Conservation (phyloP, 306 rosid species). For the Echinosophora koreensis region DNA sequence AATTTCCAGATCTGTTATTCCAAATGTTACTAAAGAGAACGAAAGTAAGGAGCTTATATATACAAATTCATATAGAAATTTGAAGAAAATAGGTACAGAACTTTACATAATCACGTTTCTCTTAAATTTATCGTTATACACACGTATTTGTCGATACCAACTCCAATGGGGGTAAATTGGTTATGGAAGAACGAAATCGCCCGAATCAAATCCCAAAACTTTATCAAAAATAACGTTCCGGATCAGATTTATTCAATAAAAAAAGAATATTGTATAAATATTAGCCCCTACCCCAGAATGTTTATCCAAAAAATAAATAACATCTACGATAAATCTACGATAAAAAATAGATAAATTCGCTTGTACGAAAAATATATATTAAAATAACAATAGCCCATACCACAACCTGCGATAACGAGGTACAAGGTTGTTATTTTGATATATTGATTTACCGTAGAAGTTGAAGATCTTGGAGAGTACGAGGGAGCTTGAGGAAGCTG, state of each 20-base stretch:
- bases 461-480: conserved; percentile 83
- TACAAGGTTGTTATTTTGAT: background rate
- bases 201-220: background rate
- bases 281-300: background rate
- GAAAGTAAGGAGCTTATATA: background rate
- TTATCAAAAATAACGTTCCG: background rate
- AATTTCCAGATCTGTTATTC: conserved; percentile 44
- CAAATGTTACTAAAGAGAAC: background rate
- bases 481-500: conserved; percentile 97
- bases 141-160: background rate
- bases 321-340: background rate
- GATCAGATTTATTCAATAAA: conserved; percentile 35
- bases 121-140: background rate
- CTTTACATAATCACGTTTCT: background rate
- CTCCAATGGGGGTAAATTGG: background rate
- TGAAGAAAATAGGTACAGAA: background rate
- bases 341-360: background rate
- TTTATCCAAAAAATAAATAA: background rate
- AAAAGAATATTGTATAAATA: background rate
- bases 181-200: background rate
- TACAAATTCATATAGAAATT: background rate
- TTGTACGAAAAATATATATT: background rate
- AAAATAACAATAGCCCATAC: background rate
- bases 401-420: conserved; percentile 3
- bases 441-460: conserved; percentile 77